Percentiles rank a stretch among this genome's conserved stretches.
Conservation (phyloP, 2,329 filamentous ascomycete genomes). For the Corniculantispora saksenae region DNA sequence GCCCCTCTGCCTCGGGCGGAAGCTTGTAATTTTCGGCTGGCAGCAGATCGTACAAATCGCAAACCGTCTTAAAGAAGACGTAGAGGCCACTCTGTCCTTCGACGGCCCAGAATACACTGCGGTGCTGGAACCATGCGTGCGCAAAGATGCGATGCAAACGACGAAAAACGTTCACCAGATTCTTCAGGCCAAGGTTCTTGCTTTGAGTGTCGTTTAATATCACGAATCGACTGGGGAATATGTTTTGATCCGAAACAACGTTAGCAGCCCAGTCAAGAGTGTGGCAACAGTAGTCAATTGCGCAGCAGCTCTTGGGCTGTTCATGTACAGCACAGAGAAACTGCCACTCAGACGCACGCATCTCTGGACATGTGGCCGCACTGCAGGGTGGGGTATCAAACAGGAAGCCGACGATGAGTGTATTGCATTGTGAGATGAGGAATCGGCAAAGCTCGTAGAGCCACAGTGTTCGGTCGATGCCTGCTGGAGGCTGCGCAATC, state of each 20-base stretch:
- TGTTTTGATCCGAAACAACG: slow-evolving; percentile 89
- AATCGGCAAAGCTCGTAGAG: slow-evolving; percentile 97
- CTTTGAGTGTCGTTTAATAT: slow-evolving; percentile 57
- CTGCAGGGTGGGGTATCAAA: slow-evolving; percentile 90
- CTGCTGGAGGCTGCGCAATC: slow-evolving; percentile 77
- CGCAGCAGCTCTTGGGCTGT: slow-evolving; percentile 93
- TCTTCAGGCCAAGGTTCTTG: slow-evolving; percentile 69
- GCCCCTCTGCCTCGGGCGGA: slow-evolving; percentile 86
- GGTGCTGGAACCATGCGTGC: slow-evolving; percentile 97
- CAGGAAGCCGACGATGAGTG: slow-evolving; percentile 88
- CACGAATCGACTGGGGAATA: slow-evolving; percentile 84
- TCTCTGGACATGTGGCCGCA: slow-evolving; percentile 86
- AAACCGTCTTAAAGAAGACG: slow-evolving; percentile 95
- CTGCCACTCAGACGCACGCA: slow-evolving; percentile 99
- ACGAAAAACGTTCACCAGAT: slow-evolving; percentile 92
- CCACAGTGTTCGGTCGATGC: slow-evolving; percentile 87
- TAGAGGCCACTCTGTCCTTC: slow-evolving; percentile 91
- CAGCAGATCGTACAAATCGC: slow-evolving; percentile 85
- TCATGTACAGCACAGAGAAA: slow-evolving; percentile 98
- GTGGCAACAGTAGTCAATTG: slow-evolving; percentile 98
- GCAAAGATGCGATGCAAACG: slow-evolving; percentile 95
- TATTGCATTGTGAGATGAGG: slow-evolving; percentile 91
- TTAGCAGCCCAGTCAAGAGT: slow-evolving; percentile 98
- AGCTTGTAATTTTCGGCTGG: slow-evolving; percentile 95
- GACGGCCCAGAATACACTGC: slow-evolving; percentile 91